Conservation (phyloP, 768 basidiomycete species). For the Epithele typhae region DNA sequence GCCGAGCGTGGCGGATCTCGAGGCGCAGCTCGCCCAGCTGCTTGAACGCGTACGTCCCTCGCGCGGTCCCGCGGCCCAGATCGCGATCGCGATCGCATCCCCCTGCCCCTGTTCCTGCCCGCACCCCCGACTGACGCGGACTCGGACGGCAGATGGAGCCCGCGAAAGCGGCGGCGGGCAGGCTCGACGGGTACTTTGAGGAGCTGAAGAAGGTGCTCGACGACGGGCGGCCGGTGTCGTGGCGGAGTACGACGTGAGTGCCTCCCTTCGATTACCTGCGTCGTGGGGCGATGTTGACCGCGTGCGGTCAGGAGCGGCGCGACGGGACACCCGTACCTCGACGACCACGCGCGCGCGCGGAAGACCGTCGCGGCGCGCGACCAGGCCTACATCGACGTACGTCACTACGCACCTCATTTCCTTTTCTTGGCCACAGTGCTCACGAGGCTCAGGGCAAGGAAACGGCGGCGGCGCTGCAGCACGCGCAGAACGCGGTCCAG, state of each 20-base stretch:
- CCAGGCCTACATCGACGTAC: slow-evolving; percentile 11
- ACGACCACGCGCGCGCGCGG: slow-evolving; percentile 9
- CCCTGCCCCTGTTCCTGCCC: too few relatives aligned
- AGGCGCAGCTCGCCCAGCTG: slow-evolving; percentile 3
- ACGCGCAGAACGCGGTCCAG: slow-evolving; percentile 15
- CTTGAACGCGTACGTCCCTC: slow-evolving; percentile 7
- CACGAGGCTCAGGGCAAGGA: slow-evolving; percentile 5
- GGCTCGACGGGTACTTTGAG: slow-evolving; percentile 14
- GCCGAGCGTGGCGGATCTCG: slow-evolving; percentile 6
- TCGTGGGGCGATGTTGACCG: not conserved
- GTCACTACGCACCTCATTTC: not conserved
- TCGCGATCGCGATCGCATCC: too few relatives aligned
- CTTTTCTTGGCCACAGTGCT: not conserved
- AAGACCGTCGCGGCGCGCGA: slow-evolving; percentile 16
- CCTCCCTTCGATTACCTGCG: not conserved
- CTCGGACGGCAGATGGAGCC: slow-evolving; percentile 3
- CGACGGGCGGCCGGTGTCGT: slow-evolving; percentile 13
- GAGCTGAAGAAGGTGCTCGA: slow-evolving; percentile 11
- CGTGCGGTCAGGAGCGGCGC: not conserved
- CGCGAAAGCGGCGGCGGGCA: slow-evolving; percentile 5
- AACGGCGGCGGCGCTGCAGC: slow-evolving; percentile 11
- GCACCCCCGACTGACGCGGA: not conserved
- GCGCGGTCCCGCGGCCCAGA: too few relatives aligned
- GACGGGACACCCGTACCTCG: not conserved
- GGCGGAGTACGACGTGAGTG: slow-evolving; percentile 13